Percentiles rank a stretch among this genome's conserved stretches.
These are phyloP conservation scores for Barbatosphaeria neglecta DNA, from an alignment of 495 filamentous ascomycete species.

Conservation along the genomic window DNA sequence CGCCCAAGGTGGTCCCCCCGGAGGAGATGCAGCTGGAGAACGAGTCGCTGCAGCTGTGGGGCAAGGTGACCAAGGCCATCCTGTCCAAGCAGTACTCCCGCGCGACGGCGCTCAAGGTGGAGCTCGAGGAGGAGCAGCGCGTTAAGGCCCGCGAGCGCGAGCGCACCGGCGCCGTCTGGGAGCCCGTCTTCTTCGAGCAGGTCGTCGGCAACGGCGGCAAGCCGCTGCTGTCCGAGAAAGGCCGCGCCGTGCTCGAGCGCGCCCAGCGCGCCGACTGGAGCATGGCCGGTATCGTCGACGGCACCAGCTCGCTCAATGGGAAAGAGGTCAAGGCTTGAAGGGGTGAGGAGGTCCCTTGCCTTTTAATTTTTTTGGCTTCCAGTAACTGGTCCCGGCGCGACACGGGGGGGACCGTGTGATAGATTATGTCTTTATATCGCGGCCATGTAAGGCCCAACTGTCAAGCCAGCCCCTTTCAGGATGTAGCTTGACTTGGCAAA, in stretches of 20 bases:
- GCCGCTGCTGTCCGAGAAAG: conserved; percentile 71
- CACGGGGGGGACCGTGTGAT: too few relatives aligned
- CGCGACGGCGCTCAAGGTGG: conserved; percentile 78
- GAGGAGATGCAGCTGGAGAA: conserved; percentile 67
- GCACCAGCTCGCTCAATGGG: neutral
- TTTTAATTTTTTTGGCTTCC: too few relatives aligned
- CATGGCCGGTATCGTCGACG: conserved; percentile 26
- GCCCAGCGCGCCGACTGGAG: conserved; percentile 51
- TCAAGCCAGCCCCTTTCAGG: too few relatives aligned
- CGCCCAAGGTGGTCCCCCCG: conserved; percentile 68
- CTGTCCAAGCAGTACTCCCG: conserved; percentile 66
- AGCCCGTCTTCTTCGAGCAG: conserved; percentile 81
- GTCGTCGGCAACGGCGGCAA: conserved; percentile 61
- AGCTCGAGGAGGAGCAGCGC: conserved; percentile 83
- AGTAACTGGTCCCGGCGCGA: too few relatives aligned
- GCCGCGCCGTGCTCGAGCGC: conserved; percentile 54
- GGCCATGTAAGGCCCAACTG: too few relatives aligned
- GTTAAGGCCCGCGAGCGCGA: conserved; percentile 72
- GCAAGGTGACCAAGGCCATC: conserved; percentile 78
- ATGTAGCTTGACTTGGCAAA: too few relatives aligned
- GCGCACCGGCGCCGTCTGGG: conserved; percentile 53
- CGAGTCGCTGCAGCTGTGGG: conserved; percentile 85
- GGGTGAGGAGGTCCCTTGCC: too few relatives aligned
- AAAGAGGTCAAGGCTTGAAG: neutral
- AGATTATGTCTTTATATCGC: too few relatives aligned